Conservation (phyloP, 164 flowering plant species). For the Tinospora cordifolia region DNA sequence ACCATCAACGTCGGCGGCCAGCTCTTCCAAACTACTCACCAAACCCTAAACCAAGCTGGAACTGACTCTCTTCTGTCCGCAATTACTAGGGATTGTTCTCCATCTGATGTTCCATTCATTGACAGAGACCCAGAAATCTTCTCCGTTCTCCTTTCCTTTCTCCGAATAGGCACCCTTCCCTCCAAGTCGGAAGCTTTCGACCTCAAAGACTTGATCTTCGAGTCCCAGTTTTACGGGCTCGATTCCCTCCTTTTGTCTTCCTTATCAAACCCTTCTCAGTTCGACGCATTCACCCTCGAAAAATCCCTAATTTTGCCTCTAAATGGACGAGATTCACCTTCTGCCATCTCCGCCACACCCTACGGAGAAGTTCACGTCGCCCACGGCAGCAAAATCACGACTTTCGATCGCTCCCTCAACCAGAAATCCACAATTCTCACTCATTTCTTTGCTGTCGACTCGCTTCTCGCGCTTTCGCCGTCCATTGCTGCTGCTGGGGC, state of each 20-base stretch:
- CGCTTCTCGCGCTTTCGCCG: slow-evolving; percentile 58
- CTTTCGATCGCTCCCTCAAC: slow-evolving; percentile 76
- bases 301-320: slow-evolving; percentile 48
- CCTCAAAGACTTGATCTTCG: slow-evolving; percentile 58
- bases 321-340: slow-evolving; percentile 71
- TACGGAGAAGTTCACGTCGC: slow-evolving; percentile 72
- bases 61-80: slow-evolving; percentile 53
- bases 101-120: slow-evolving; percentile 38
- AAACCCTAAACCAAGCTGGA: slow-evolving; percentile 67
- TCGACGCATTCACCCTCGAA: slow-evolving; percentile 72
- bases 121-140: slow-evolving; percentile 92
- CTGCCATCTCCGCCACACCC: slow-evolving; percentile 58
- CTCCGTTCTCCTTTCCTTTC: slow-evolving; percentile 68
- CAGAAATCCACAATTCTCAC: slow-evolving; percentile 68
- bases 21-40: slow-evolving; percentile 80
- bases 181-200: slow-evolving; percentile 64
- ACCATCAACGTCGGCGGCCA: slow-evolving; percentile 89
- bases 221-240: slow-evolving; percentile 64
- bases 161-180: slow-evolving; percentile 74
- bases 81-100: slow-evolving; percentile 14
- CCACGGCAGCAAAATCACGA: slow-evolving; percentile 87
- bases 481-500: slow-evolving; percentile 74
- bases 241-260: slow-evolving; percentile 45
- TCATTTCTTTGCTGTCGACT: slow-evolving; percentile 65
- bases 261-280: slow-evolving; percentile 60